Conservation (phyloP, 2,329 filamentous ascomycete species). For the Ophiobolus disseminans region DNA sequence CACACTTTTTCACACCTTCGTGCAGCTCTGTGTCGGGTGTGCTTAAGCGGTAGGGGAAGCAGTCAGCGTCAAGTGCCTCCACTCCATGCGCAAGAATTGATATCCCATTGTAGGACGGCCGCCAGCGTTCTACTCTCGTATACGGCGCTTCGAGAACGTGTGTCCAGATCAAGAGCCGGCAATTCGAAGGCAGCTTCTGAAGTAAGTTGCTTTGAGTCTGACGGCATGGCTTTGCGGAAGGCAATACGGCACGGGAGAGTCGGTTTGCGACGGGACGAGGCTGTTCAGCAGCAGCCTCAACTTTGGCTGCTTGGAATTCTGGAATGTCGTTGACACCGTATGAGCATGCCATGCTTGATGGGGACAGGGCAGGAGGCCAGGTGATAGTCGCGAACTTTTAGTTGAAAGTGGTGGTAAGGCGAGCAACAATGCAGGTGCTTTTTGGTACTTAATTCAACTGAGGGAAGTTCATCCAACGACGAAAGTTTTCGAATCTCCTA, state of each 20-base stretch:
- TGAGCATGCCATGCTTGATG: not conserved
- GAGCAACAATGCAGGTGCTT: not conserved
- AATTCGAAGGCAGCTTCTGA: constrained; percentile 1
- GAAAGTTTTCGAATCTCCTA: not conserved
- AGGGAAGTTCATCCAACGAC: not conserved
- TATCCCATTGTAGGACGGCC: not conserved
- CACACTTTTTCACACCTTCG: not conserved
- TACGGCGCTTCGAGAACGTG: constrained; percentile 7
- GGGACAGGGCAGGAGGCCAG: not conserved
- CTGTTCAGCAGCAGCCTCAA: constrained; percentile 8
- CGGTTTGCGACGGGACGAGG: constrained; percentile 3
- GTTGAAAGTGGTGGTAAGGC: not conserved
- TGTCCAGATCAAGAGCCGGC: constrained; percentile 12
- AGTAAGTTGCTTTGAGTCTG: constrained; percentile 7
- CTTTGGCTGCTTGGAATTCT: not conserved
- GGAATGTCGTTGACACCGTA: not conserved
- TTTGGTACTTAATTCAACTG: not conserved
- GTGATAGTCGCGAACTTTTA: not conserved
- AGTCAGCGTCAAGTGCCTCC: constrained; percentile 9
- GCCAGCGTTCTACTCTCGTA: constrained; percentile 15
- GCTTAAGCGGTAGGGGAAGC: constrained; percentile 15
- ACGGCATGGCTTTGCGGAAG: not conserved
- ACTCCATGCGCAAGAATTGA: not conserved
- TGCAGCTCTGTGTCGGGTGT: constrained; percentile 1
- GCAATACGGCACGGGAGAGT: constrained; percentile 4